Base-by-base conservation (phyloP, 228 moss, liverwort and hornwort species). In the Sphagnum fallax region DNA sequence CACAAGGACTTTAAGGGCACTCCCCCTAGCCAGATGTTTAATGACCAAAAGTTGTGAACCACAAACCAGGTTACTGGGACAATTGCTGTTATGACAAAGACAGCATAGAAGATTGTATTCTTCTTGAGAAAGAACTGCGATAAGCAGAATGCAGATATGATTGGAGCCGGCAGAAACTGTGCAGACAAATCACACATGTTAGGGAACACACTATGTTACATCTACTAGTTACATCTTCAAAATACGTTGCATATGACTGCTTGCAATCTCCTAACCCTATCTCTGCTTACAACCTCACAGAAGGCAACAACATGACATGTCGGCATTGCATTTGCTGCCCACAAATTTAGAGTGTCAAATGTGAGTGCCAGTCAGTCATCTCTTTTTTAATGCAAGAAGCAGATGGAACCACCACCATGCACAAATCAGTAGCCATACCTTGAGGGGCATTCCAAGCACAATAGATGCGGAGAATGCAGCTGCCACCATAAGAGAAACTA, bases 1-100 rank as follows among this genome's bases (percentile, higher is more conserved):
- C 98, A 98, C 51, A 94, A 52, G 16, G 76, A 68, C 84, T 90
- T 89, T 49, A 98, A 77, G 61, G 86, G 90, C 52, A 83, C 85
- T 47, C 98, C 98, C 81, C 94, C 98, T 65, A 98, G 75, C 98
- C 98, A 98, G 52, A 94, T 89, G 69, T 92, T 94, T 71, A 98
- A 72, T 75, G 84, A 71, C 81, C 90, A 94, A 74, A 98, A 98
- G 75, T 98, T 92, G 79, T 98, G 92, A 58, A 86, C 71, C 63
- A 98, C 76, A 66, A 98, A 98, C 98, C 98, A 98, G 62, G 80
- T 76, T 60, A 90, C 71, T 6, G 98, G 90, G 59, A 92, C 83
- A 65, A 71, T 72, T 50, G 86, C 86, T 59, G 90, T 79, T 61
- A 75, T 15, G 32, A 92, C 87, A 62, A 92, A 94, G 60, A 92